Conservation (phyloP, 163 green algal genomes). For the Scenedesmus sp. region DNA sequence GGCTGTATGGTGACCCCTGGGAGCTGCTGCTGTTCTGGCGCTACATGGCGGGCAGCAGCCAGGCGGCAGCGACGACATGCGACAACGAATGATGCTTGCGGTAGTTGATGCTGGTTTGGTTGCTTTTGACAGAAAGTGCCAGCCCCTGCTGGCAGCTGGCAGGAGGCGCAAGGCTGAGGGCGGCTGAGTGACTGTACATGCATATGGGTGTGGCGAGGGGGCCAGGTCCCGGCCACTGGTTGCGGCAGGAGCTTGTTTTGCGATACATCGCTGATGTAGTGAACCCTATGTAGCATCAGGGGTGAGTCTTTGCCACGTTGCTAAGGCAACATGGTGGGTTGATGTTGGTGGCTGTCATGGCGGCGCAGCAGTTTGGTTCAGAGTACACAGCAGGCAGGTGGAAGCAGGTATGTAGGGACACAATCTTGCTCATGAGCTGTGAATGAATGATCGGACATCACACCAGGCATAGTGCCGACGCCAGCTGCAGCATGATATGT, state of each 20-base stretch:
- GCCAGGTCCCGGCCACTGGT: background rate
- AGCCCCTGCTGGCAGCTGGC: background rate
- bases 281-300: background rate
- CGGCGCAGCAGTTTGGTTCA: too few relatives aligned
- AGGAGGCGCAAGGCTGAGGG: background rate
- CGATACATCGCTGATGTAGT: background rate
- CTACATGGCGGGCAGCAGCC: background rate
- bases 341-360: too few relatives aligned
- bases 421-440: too few relatives aligned
- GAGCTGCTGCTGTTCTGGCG: conserved; percentile 19
- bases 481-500: too few relatives aligned
- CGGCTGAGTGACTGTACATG: too few relatives aligned
- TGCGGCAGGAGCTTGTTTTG: background rate
- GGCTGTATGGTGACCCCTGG: conserved; percentile 3
- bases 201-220: background rate
- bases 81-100: conserved; percentile 10
- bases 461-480: too few relatives aligned
- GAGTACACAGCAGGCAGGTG: too few relatives aligned
- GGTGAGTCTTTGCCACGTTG: too few relatives aligned
- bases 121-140: too few relatives aligned
- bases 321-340: too few relatives aligned
- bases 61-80: background rate
- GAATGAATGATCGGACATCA: too few relatives aligned
- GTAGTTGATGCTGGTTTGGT: background rate
- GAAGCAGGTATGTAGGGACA: too few relatives aligned